Conservation (phyloP, 208 protist genomes). For the Phytomonas francai region DNA sequence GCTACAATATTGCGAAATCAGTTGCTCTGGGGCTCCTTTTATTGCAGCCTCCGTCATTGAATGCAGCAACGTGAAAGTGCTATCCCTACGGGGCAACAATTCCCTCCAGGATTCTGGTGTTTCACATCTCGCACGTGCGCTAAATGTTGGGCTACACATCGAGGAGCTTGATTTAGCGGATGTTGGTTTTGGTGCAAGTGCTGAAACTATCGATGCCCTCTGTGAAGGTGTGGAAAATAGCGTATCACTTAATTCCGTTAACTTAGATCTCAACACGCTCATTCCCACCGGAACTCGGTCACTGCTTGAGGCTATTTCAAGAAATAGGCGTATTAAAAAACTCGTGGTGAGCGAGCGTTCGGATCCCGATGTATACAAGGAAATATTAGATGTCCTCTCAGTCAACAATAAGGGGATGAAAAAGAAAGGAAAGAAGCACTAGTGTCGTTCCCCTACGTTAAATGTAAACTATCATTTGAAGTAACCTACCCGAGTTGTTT, state of each 20-base stretch:
- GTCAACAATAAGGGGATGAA: conserved; percentile 39
- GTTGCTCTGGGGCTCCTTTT: conserved; percentile 23
- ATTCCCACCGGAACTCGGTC: conserved; percentile 27
- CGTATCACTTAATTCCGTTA: conserved; percentile 33
- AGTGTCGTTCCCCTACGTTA: neutral
- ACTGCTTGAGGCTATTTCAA: conserved; percentile 41
- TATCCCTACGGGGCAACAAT: conserved; percentile 66
- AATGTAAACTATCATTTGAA: conserved; percentile 1
- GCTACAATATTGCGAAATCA: conserved; percentile 74
- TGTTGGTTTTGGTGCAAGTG: conserved; percentile 52
- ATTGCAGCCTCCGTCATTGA: conserved; percentile 58
- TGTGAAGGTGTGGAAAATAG: conserved; percentile 68
- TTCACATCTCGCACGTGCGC: conserved; percentile 37
- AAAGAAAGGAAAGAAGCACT: conserved; percentile 25
- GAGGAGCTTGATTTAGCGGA: conserved; percentile 73
- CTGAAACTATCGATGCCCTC: conserved; percentile 54
- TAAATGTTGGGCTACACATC: conserved; percentile 48
- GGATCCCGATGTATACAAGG: conserved; percentile 48
- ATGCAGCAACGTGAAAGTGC: conserved; percentile 49
- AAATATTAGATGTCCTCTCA: conserved; percentile 43
- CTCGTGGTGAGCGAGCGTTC: conserved; percentile 60
- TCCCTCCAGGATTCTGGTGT: conserved; percentile 57
- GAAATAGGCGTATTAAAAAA: conserved; percentile 37
- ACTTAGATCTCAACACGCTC: conserved; percentile 78
- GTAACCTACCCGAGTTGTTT: neutral